Evolutionary conservation across 148 eudicot species (phyloP).

Genomic region (Amaranthus cruentus): DNA sequence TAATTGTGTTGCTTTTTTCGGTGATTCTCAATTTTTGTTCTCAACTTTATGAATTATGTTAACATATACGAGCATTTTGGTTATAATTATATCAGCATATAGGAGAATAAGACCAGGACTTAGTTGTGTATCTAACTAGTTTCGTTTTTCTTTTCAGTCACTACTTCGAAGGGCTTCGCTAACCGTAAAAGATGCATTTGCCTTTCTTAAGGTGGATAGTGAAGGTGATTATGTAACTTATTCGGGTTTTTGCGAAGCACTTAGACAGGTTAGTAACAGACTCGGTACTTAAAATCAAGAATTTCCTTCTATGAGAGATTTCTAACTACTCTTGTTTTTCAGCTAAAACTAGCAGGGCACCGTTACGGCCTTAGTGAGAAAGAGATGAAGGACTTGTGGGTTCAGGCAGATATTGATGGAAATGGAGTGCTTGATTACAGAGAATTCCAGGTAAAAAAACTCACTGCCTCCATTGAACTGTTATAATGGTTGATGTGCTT

Average conservation of each 20-base stretch:
- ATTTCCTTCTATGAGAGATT: neutral
- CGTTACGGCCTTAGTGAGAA: constrained; percentile 64
- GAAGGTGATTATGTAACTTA: constrained; percentile 65
- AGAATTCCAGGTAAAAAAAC: constrained; percentile 64
- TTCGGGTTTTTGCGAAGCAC: constrained; percentile 69
- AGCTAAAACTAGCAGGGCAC: constrained; percentile 80
- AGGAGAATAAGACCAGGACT: neutral
- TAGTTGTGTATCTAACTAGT: neutral
- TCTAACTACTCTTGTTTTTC: constrained; percentile 24
- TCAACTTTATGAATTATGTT: neutral
- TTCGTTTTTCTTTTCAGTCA: constrained; percentile 39
- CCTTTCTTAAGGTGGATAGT: constrained; percentile 67
- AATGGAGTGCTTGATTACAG: constrained; percentile 75
- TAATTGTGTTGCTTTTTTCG: neutral
- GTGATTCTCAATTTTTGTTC: neutral
- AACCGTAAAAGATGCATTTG: constrained; percentile 73
- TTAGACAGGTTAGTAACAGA: constrained; percentile 51
- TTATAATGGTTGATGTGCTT: neutral
- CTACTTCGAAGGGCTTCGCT: constrained; percentile 75
- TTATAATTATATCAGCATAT: neutral
- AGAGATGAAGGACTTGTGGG: constrained; percentile 89
- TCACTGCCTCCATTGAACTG: neutral
- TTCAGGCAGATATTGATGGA: constrained; percentile 85
- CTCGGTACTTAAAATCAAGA: constrained; percentile 3
- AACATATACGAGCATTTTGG: neutral